Evolutionary conservation across 1,139 yeast genomes (phyloP), one percentile per base, ranked within the genome.

Genomic region (Sugiyamaella neomexicana): DNA sequence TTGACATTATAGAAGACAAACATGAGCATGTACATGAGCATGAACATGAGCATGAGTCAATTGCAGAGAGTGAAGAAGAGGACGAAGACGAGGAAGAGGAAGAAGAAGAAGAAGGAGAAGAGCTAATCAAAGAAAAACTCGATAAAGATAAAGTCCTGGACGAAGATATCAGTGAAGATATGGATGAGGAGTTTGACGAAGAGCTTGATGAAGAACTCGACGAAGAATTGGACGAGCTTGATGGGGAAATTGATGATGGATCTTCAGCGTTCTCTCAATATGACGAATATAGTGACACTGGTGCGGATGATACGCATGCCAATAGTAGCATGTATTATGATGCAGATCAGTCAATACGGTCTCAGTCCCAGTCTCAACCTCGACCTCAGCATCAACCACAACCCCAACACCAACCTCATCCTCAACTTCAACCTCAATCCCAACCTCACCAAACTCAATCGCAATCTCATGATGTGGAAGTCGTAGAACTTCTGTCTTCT

Each of bases 1-100:
- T 38, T 38, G 50, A 46, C 12, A 29, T 67, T 1, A 45, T 47
- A 38, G 50, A 55, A 13, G 64, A 60, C 29, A 57, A 48, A 2
- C 41, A 38, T 13, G 60, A 53, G 2, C 34, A 29, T 12, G 10
- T 3, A 20, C 25, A 20, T 20, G 25, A 20, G 5, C 25, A 3
- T 20, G 25, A 20, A 20, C 25, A 20, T 20, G 25, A 20, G 25
- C 25, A 3, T 3, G 63, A 59, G 8, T n/a, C 7, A 8, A n/a
- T 13, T n/a, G 38, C 15, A 34, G 54, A 44, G 36, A 50, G 46
- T 5, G 61, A 54, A 25, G 50, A 52, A 17, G 52, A 43, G 27
- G 56, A 46, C 20, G 47, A 45, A 15, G n/a, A n/a, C n/a, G n/a
- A n/a, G n/a, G n/a, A n/a, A n/a, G n/a, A n/a, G n/a, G n/a, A n/a